Percentiles rank a stretch among this genome's conserved stretches.
phyloP scores from a whole-genome alignment of 1,284 basidiomycete species.

The Ustilago hordei region DNA sequence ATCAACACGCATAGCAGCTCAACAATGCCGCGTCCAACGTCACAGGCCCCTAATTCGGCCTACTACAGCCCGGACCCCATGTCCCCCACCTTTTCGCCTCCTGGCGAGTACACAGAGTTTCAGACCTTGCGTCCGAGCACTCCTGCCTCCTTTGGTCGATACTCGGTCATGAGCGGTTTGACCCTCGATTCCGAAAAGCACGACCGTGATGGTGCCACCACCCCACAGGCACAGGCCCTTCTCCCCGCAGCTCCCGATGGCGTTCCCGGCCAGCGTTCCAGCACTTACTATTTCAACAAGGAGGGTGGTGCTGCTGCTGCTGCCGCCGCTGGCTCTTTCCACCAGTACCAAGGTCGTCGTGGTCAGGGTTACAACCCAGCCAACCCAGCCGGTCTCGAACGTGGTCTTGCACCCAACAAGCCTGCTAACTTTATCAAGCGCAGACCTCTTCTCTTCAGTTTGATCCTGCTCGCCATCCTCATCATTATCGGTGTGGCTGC shows the following conservation, averaged over 20 bases:
- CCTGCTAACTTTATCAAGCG: constrained; percentile 36
- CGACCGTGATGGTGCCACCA: constrained; percentile 24
- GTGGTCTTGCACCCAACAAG: constrained; percentile 17
- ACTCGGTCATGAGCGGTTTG: constrained; percentile 34
- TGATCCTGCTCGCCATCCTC: constrained; percentile 44
- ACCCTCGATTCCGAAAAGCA: constrained; percentile 39
- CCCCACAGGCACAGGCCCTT: constrained; percentile 36
- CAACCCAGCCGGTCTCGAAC: constrained; percentile 22
- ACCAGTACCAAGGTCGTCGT: constrained; percentile 37
- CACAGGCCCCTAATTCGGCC: constrained; percentile 17
- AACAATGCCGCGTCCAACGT: constrained; percentile 20
- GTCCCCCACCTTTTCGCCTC: constrained; percentile 49
- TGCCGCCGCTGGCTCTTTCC: constrained; percentile 10
- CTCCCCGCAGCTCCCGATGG: constrained; percentile 16
- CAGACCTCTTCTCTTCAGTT: constrained; percentile 33
- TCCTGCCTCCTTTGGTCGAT: constrained; percentile 28
- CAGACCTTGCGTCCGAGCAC: constrained; percentile 46
- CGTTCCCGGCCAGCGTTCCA: constrained; percentile 11
- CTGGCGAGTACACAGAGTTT: constrained; percentile 45
- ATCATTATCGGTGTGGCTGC: constrained; percentile 50
- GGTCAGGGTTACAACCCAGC: constrained; percentile 50
- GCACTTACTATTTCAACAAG: constrained; percentile 57
- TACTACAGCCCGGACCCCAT: constrained; percentile 47
- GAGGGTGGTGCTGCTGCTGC: constrained; percentile 38
- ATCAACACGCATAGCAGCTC: not conserved